Conservation (phyloP, 2,329 filamentous ascomycete genomes). For the Epichloe scottii region DNA sequence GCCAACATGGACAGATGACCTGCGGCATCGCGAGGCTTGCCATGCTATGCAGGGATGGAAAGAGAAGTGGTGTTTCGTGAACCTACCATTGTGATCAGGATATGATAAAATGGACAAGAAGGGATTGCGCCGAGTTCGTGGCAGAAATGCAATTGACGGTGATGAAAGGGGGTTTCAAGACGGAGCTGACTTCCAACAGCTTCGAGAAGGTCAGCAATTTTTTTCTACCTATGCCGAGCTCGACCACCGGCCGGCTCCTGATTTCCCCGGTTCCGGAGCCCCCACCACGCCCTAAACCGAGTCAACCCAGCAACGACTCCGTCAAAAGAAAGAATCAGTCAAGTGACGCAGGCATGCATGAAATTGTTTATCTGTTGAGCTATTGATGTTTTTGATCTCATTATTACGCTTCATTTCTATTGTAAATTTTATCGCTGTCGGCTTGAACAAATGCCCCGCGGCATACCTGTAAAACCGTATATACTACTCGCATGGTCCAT, state of each 20-base stretch:
- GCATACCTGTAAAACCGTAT: background rate
- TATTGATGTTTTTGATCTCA: background rate
- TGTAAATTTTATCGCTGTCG: background rate
- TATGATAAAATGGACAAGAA: background rate
- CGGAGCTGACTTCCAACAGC: conserved; percentile 27
- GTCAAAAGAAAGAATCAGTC: background rate
- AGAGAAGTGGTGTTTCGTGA: background rate
- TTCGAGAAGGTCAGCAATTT: conserved; percentile 29
- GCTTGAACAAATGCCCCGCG: background rate
- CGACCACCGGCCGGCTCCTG: conserved; percentile 13
- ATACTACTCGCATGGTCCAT: background rate
- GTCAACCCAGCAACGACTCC: background rate
- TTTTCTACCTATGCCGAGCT: conserved; percentile 13
- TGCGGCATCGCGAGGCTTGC: background rate
- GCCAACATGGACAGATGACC: background rate
- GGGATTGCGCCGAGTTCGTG: background rate
- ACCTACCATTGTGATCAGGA: conserved; percentile 18
- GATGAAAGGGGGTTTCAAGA: background rate
- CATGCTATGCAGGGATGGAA: background rate
- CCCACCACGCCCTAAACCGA: background rate
- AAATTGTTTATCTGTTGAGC: too few relatives aligned
- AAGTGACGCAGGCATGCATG: too few relatives aligned
- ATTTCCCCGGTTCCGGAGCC: conserved; percentile 22
- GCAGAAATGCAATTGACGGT: background rate
- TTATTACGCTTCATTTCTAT: background rate